These are phyloP conservation scores for Paecilomyces dactylethromorphus DNA, from an alignment of 2,329 filamentous ascomycete species.

Conservation along the genomic window DNA sequence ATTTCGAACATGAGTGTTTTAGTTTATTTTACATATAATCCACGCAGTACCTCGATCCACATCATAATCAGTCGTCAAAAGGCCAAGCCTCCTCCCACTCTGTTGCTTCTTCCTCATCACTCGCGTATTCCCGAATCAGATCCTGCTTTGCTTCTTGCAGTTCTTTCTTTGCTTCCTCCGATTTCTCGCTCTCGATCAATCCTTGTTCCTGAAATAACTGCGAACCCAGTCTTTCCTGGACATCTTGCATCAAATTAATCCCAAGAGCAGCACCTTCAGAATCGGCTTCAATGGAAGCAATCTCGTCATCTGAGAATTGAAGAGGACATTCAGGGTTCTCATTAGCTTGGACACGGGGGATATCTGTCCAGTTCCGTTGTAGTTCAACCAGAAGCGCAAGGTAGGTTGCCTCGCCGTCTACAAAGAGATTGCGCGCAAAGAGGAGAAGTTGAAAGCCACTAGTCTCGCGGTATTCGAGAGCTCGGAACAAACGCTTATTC, in stretches of 20 bases:
- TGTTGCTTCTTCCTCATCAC: constrained; percentile 1
- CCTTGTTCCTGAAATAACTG: constrained; percentile 4
- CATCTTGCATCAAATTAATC: constrained; percentile 21
- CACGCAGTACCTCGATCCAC: too few relatives aligned
- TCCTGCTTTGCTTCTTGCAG: constrained; percentile 2
- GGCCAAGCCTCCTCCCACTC: constrained; percentile 5
- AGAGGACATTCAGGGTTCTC: constrained; percentile 10
- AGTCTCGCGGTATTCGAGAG: constrained; percentile 25
- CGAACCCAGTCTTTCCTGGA: constrained; percentile 14
- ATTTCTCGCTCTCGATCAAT: constrained; percentile 3
- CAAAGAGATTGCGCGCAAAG: constrained; percentile 24
- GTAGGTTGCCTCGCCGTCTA: constrained; percentile 27
- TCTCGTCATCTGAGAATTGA: constrained; percentile 16
- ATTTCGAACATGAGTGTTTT: too few relatives aligned
- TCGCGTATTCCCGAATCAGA: constrained; percentile 2
- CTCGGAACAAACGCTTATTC: constrained; percentile 19
- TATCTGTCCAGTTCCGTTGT: constrained; percentile 16
- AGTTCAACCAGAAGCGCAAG: constrained; percentile 13
- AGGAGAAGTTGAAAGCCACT: constrained; percentile 20
- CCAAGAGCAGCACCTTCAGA: constrained; percentile 15
- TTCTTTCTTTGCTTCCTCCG: neutral
- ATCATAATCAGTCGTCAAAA: constrained; percentile 1
- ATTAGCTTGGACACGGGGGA: constrained; percentile 12
- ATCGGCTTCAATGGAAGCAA: constrained; percentile 16
- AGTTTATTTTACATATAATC: too few relatives aligned